A percentile compares a stretch with the other conserved stretches of the same genome.
Evolutionary conservation across 192 early-diverging fungal species (phyloP).

Genomic region (Coemansia sp.): DNA sequence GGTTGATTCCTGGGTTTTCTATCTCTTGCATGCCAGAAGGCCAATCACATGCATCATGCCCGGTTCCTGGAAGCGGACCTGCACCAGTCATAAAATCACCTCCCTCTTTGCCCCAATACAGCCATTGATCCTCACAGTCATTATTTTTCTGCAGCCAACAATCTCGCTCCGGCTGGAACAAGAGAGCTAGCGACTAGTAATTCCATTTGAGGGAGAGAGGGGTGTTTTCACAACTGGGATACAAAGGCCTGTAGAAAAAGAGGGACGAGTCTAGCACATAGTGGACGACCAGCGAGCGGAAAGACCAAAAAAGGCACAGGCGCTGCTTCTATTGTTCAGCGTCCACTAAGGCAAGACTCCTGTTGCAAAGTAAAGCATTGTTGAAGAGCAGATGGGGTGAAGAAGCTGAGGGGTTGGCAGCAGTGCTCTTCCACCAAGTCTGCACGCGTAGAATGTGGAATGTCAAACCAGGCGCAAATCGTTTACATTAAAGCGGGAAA

Average conservation of each 20-base stretch:
- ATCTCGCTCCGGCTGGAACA: neutral
- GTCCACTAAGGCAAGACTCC: neutral
- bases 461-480: neutral
- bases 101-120: neutral
- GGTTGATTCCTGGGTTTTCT: neutral
- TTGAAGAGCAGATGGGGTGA: neutral
- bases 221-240: neutral
- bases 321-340: neutral
- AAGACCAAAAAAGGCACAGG: neutral
- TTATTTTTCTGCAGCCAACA: neutral
- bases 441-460: neutral
- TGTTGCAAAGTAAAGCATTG: neutral
- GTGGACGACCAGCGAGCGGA: neutral
- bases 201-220: neutral
- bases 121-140: neutral
- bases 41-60: neutral
- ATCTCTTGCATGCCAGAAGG: no score
- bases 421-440: neutral
- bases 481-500: neutral
- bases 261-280: neutral
- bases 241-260: neutral
- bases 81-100: neutral
- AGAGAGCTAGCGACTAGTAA: neutral
- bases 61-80: neutral
- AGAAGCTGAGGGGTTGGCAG: neutral